Percentiles rank a stretch among this genome's conserved stretches.
Conservation (phyloP, 1,284 basidiomycete species). For the Blastosporella zonata region DNA sequence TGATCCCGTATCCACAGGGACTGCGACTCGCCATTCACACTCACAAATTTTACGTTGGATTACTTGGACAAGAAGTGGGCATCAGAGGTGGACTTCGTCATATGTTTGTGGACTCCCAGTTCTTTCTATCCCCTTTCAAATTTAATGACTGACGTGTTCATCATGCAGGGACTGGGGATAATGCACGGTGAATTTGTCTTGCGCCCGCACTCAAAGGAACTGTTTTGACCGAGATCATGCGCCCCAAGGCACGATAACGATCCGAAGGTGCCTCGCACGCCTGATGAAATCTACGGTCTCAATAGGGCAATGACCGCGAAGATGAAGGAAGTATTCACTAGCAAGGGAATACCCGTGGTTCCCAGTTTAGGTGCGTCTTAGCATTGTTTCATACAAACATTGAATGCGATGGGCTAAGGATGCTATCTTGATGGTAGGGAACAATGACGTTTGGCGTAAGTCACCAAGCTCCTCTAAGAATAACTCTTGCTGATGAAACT, state of each 20-base stretch:
- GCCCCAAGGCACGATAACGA: constrained; percentile 82
- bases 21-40: constrained; percentile 80
- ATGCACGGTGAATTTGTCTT: constrained; percentile 59
- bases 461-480: constrained; percentile 18
- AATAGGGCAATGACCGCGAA: constrained; percentile 68
- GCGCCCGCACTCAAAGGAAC: neutral
- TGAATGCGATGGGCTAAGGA: neutral
- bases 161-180: constrained; percentile 83
- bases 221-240: constrained; percentile 9
- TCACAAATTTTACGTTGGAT: constrained; percentile 81
- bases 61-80: constrained; percentile 81
- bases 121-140: constrained; percentile 4
- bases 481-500: constrained; percentile 14
- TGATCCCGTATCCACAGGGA: constrained; percentile 47
- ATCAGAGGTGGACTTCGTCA: constrained; percentile 85
- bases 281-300: constrained; percentile 75
- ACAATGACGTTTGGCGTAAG: constrained; percentile 88
- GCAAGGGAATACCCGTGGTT: constrained; percentile 75
- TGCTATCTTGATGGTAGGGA: constrained; percentile 43
- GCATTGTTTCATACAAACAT: neutral
- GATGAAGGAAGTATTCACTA: constrained; percentile 71
- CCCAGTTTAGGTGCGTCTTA: constrained; percentile 69
- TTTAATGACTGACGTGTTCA: neutral
- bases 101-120: constrained; percentile 69
- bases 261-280: constrained; percentile 73